Percentiles rank a stretch among this genome's conserved stretches.
phyloP scores from a whole-genome alignment of 2,329 filamentous ascomycete genomes.

The Phaeosphaeriaceae sp. region DNA sequence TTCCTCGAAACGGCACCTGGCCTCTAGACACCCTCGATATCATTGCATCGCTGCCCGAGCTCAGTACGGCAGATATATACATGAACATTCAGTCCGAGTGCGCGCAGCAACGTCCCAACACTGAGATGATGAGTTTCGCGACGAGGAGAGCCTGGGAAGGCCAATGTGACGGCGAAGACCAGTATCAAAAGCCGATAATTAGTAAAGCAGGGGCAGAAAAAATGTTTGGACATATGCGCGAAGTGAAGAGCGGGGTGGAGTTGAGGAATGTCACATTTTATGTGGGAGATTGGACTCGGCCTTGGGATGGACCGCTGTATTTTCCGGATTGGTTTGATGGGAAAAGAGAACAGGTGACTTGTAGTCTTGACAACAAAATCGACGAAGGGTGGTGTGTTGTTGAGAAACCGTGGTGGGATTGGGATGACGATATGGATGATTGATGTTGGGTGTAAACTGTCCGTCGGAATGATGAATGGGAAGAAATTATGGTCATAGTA shows the following conservation, averaged over 20 bases:
- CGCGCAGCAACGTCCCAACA: background rate
- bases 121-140: background rate
- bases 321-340: constrained; percentile 8
- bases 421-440: background rate
- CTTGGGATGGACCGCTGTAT: constrained; percentile 6
- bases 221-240: constrained; percentile 17
- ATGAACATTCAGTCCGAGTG: constrained; percentile 15
- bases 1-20: constrained; percentile 21
- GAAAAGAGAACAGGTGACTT: constrained; percentile 10
- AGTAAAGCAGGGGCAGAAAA: constrained; percentile 8
- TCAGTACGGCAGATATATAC: constrained; percentile 15
- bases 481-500: too few relatives aligned
- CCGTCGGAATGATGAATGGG: too few relatives aligned
- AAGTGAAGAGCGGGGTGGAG: constrained; percentile 7
- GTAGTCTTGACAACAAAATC: constrained; percentile 2
- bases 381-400: constrained; percentile 8
- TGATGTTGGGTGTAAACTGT: too few relatives aligned
- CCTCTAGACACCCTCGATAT: constrained; percentile 14
- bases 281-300: constrained; percentile 16
- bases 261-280: constrained; percentile 16
- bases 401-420: constrained; percentile 5
- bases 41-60: constrained; percentile 9
- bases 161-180: constrained; percentile 9
- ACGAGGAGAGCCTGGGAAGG: background rate
- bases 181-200: constrained; percentile 11